Conservation (phyloP, 2,329 filamentous ascomycete species). For the Stemphylium lycopersici region DNA sequence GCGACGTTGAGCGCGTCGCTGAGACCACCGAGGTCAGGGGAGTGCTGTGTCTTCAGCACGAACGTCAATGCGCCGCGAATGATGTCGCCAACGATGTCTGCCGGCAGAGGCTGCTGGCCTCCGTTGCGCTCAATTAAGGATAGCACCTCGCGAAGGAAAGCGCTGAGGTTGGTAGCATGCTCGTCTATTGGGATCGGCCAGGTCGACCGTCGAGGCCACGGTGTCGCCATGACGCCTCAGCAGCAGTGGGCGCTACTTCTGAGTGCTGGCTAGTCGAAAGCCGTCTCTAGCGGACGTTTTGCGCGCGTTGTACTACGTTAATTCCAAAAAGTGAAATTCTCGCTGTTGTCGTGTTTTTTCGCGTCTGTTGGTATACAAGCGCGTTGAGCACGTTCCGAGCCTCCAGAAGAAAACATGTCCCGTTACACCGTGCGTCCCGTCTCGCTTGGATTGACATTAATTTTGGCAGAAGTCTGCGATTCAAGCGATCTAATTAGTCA, state of each 20-base stretch:
- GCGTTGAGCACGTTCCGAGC: too few species aligned
- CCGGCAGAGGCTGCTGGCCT: slow-evolving; percentile 16
- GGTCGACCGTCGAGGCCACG: background rate
- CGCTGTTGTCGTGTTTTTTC: slow-evolving; percentile 22
- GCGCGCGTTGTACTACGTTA: slow-evolving; percentile 9
- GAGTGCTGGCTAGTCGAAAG: slow-evolving; percentile 4
- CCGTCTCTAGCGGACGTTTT: slow-evolving; percentile 3
- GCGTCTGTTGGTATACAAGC: too few species aligned
- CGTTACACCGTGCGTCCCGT: too few species aligned
- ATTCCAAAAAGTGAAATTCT: slow-evolving; percentile 24
- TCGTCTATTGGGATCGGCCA: background rate
- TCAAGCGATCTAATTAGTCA: too few species aligned
- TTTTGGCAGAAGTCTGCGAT: too few species aligned
- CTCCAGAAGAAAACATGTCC: too few species aligned
- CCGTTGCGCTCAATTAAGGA: background rate
- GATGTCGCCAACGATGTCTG: slow-evolving; percentile 16
- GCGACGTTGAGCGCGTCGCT: slow-evolving; percentile 19
- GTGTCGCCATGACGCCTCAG: slow-evolving; percentile 10
- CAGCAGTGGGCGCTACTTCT: slow-evolving; percentile 16
- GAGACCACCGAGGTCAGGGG: slow-evolving; percentile 19
- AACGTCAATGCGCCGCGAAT: slow-evolving; percentile 20
- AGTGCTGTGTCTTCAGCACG: slow-evolving; percentile 22
- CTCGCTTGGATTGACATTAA: too few species aligned
- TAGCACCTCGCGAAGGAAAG: background rate
- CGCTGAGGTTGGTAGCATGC: background rate